phyloP scores from a whole-genome alignment of 495 filamentous ascomycete genomes.

The Pyrenopolyporus hunteri region DNA sequence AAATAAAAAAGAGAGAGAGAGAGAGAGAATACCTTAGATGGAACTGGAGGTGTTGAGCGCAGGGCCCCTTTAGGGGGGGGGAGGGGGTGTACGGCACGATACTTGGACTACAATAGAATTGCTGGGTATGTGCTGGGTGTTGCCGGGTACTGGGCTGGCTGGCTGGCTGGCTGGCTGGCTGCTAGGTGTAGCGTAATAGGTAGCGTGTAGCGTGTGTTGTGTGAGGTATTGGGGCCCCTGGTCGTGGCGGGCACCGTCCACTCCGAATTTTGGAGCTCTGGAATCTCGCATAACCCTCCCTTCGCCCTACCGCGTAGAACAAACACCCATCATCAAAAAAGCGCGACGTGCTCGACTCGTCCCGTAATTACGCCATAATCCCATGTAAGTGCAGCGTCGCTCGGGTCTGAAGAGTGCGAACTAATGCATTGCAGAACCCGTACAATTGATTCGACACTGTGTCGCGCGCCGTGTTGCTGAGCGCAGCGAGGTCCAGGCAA shows the following conservation, averaged over 20 bases:
- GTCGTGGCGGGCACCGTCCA: slow-evolving; percentile 26
- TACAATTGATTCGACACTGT: slow-evolving; percentile 29
- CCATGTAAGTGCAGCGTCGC: neutral
- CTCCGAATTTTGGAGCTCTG: slow-evolving; percentile 36
- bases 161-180: no score
- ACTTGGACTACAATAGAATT: neutral
- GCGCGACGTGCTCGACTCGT: slow-evolving; percentile 23
- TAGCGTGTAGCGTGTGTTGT: slow-evolving; percentile 2
- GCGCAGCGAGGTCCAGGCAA: slow-evolving; percentile 20
- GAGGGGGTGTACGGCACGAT: slow-evolving; percentile 2
- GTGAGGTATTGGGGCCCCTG: slow-evolving; percentile 9
- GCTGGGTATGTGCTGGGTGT: no score
- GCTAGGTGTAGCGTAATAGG: no score
- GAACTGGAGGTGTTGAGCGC: neutral
- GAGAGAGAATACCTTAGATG: neutral
- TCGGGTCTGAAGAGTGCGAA: neutral
- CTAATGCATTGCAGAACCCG: slow-evolving; percentile 19
- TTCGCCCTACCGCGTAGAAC: slow-evolving; percentile 38
- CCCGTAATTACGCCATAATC: neutral
- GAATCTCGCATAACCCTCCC: slow-evolving; percentile 35
- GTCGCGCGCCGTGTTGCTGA: slow-evolving; percentile 24
- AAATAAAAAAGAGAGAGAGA: neutral
- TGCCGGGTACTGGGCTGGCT: no score
- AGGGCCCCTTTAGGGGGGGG: neutral
- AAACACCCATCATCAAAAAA: slow-evolving; percentile 35